These are phyloP conservation scores for Antitrichia curtipendula DNA, from an alignment of 225 moss, liverwort and hornwort genomes.

Conservation along the genomic window DNA sequence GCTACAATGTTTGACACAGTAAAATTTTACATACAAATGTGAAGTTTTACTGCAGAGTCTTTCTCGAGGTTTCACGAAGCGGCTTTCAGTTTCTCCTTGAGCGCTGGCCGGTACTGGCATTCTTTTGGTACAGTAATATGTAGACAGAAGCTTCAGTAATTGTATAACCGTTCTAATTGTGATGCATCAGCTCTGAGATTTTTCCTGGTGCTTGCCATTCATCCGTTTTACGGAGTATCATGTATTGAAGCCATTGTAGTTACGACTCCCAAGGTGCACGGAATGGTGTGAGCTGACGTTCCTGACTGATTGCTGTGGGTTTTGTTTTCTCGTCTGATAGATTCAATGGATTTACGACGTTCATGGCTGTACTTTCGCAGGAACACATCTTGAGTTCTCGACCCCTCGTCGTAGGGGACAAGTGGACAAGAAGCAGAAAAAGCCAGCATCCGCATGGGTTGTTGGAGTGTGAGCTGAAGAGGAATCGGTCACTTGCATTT, in stretches of 20 bases:
- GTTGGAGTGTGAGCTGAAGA: neutral
- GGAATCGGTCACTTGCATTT: neutral
- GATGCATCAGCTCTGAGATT: neutral
- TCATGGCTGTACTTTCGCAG: neutral
- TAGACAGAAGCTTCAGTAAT: neutral
- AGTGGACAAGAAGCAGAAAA: neutral
- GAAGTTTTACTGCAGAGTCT: neutral
- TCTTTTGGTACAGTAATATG: neutral
- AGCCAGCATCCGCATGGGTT: neutral
- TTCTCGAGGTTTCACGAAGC: neutral
- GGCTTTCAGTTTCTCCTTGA: neutral
- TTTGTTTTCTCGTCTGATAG: neutral
- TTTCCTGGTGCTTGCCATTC: neutral
- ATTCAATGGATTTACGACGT: neutral
- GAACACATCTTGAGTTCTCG: neutral
- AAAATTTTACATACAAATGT: neutral
- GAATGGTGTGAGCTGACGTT: neutral
- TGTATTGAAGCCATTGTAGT: neutral
- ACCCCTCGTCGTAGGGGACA: neutral
- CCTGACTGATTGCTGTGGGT: neutral
- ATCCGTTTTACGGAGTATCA: neutral
- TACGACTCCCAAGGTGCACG: neutral
- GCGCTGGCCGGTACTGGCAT: neutral
- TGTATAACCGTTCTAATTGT: neutral
- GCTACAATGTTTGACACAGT: neutral